phyloP scores from a whole-genome alignment of 2,329 filamentous ascomycete genomes.

The Alternaria longipes region DNA sequence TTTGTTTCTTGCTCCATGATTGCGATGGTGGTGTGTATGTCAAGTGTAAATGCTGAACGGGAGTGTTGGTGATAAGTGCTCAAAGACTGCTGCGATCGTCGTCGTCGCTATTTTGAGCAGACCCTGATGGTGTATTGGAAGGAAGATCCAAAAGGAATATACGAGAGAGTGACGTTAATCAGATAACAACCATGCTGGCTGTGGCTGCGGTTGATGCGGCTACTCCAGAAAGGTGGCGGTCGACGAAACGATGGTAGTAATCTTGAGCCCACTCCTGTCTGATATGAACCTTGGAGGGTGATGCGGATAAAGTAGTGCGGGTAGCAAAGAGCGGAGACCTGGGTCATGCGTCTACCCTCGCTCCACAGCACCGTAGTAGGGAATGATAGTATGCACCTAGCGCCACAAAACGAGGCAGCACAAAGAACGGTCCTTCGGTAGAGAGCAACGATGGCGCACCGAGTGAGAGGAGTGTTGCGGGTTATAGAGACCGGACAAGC shows the following conservation, averaged over 20 bases:
- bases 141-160: slow-evolving; percentile 26
- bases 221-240: slow-evolving; percentile 24
- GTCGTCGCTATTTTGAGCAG: background rate
- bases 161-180: slow-evolving; percentile 33
- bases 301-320: slow-evolving; percentile 46
- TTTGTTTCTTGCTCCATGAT: slow-evolving; percentile 44
- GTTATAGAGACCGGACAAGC: slow-evolving; percentile 34
- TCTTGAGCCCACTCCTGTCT: slow-evolving; percentile 30
- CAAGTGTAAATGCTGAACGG: background rate
- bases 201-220: slow-evolving; percentile 30
- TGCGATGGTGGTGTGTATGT: slow-evolving; percentile 3
- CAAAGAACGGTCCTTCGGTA: slow-evolving; percentile 38
- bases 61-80: background rate
- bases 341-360: slow-evolving; percentile 47
- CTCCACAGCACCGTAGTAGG: slow-evolving; percentile 39
- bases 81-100: background rate
- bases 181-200: slow-evolving; percentile 40
- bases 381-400: slow-evolving; percentile 43
- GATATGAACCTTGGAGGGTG: slow-evolving; percentile 33
- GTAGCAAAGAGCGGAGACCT: slow-evolving; percentile 33
- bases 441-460: slow-evolving; percentile 33
- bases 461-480: slow-evolving; percentile 36
- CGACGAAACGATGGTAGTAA: slow-evolving; percentile 31
- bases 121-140: slow-evolving; percentile 4
- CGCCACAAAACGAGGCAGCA: slow-evolving; percentile 32